Percentiles rank a stretch among this genome's conserved stretches.
These are phyloP conservation scores for Terfezia claveryi DNA, from an alignment of 495 filamentous ascomycete species.

Conservation along the genomic window DNA sequence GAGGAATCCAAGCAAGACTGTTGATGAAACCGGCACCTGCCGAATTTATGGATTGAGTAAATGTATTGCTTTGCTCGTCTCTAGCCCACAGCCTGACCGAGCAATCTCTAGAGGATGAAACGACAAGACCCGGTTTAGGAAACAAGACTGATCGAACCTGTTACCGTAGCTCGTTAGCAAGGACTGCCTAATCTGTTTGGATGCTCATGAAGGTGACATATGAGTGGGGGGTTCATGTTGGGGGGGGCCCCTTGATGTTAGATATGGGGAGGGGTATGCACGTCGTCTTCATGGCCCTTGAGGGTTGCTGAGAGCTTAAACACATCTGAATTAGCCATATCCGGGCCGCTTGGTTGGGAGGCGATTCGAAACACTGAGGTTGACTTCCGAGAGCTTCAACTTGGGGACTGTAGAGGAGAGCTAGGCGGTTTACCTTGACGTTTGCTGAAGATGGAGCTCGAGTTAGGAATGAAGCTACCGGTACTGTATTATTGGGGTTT, in stretches of 20 bases:
- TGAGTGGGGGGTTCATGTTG: no score
- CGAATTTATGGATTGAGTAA: conserved; percentile 51
- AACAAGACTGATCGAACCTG: conserved; percentile 81
- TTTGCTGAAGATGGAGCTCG: no score
- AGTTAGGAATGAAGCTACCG: no score
- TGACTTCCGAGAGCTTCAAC: no score
- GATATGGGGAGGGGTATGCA: conserved; percentile 25
- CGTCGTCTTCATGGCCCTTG: conserved; percentile 63
- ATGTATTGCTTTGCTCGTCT: conserved; percentile 40
- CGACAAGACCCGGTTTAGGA: conserved; percentile 43
- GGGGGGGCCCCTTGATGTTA: conserved; percentile 2
- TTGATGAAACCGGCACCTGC: conserved; percentile 71
- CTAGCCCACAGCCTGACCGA: conserved; percentile 74
- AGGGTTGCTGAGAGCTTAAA: conserved; percentile 72
- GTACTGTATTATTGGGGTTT: no score
- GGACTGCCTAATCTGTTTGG: no score
- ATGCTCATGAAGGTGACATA: no score
- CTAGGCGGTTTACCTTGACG: no score
- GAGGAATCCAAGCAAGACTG: conserved; percentile 51
- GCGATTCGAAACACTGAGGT: no score
- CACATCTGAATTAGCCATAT: background rate
- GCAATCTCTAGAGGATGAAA: conserved; percentile 77
- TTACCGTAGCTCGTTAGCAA: background rate
- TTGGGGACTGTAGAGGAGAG: no score
- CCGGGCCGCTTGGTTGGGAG: background rate